Base-by-base conservation (phyloP, 495 filamentous ascomycete genomes). In the Amphirosellinia nigrospora region DNA sequence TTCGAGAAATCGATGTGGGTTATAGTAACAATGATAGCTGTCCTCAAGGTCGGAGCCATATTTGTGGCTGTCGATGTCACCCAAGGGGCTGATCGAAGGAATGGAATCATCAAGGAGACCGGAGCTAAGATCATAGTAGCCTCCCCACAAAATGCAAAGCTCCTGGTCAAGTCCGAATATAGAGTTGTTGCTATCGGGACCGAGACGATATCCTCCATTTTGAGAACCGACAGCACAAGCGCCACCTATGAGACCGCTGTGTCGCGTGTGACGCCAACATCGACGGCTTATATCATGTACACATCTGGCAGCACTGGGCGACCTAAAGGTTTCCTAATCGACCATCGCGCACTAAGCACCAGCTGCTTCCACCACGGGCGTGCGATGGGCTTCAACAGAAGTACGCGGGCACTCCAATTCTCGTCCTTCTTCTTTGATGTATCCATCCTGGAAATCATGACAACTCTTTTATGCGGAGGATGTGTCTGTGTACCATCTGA, bases 401-500 rank as follows among this genome's bases (percentile, higher is more conserved):
- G 34, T n/a, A 75, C 85, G 6, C 74, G 85, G 0, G 80, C 85
- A 3, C 74, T 89, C n/a, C 87, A 91, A 64, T 90, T 88, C 66
- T 85, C 88, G 10, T 85, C 86, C 34, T 87, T 86, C 60, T 86
- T 86, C 0, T 91, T 89, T 59, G 89, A 91, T 59, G 84, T 83
- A 15, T 84, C 84, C 32, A 76, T 90, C 9, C 69, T 85, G 16
- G 88, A 90, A 23, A 86, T 86, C 5, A 77, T 88, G 28, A 83
- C 85, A 28, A 84, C 85, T 4, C 78, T 91, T n/a, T 87, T 86
- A 16, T 84, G 86, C 68, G 89, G 90, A 23, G 89, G 84, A 16
- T 88, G 84, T 62, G 81, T 90, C 2, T 92, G 90, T 74, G 82
- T 92, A 39, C 89, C 89, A 5, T 87, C 83, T 64, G 78, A 76